phyloP scores from a whole-genome alignment of 2,329 filamentous ascomycete genomes.

The Penicillium sumatraense region DNA sequence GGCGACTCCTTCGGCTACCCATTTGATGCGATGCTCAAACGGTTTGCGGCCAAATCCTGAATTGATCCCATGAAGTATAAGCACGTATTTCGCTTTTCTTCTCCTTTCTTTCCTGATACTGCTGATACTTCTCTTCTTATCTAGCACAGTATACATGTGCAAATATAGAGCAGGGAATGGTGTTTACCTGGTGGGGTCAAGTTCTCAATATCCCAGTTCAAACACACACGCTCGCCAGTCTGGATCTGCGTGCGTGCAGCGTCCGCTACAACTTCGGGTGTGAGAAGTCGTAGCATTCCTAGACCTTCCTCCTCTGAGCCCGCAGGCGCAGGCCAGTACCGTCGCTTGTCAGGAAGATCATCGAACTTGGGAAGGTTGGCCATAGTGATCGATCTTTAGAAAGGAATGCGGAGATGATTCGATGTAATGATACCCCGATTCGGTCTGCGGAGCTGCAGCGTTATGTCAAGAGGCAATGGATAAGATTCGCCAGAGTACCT shows the following conservation, averaged over 20 bases:
- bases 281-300: constrained; percentile 58
- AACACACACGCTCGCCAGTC: constrained; percentile 57
- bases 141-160: background rate
- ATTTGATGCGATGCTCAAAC: constrained; percentile 59
- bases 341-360: constrained; percentile 54
- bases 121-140: no score
- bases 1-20: constrained; percentile 46
- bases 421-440: background rate
- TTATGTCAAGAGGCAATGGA: background rate
- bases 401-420: background rate
- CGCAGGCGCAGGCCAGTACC: constrained; percentile 54
- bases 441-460: background rate
- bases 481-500: no score
- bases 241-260: constrained; percentile 58
- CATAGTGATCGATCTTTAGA: constrained; percentile 20
- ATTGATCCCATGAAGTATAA: background rate
- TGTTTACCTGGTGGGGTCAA: constrained; percentile 52
- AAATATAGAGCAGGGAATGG: background rate
- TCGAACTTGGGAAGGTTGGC: constrained; percentile 39
- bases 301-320: constrained; percentile 58
- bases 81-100: background rate
- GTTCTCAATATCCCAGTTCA: constrained; percentile 63
- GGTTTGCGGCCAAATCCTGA: constrained; percentile 57
- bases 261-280: constrained; percentile 56
- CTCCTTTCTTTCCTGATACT: background rate